A percentile compares a stretch with the other conserved stretches of the same genome.
phyloP scores from a whole-genome alignment of 1,284 basidiomycete genomes.

The Chondrostereum purpureum region DNA sequence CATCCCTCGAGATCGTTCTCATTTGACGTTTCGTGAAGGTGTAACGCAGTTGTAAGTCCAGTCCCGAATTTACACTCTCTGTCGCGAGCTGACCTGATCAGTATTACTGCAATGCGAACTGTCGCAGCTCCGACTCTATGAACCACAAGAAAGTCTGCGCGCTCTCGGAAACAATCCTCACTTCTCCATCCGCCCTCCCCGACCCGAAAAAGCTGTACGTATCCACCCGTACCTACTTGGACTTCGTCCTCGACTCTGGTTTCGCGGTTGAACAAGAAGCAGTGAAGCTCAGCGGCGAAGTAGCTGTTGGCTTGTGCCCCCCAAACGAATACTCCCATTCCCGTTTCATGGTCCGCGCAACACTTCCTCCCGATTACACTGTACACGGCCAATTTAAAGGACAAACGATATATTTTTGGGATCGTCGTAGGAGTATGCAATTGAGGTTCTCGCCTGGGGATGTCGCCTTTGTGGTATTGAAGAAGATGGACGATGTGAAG shows the following conservation, averaged over 20 bases:
- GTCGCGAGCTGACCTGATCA: not conserved
- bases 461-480: constrained; percentile 2
- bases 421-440: constrained; percentile 10
- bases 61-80: not conserved
- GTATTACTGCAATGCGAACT: constrained; percentile 17
- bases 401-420: constrained; percentile 10
- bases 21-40: constrained; percentile 1
- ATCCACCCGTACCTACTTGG: constrained; percentile 10
- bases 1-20: not conserved
- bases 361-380: constrained; percentile 7
- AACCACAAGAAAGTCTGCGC: constrained; percentile 13
- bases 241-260: constrained; percentile 10
- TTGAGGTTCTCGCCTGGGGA: constrained; percentile 9
- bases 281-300: constrained; percentile 8
- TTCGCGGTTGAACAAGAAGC: constrained; percentile 14
- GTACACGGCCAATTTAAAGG: constrained; percentile 8
- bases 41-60: not conserved
- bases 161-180: constrained; percentile 10
- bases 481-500: not conserved
- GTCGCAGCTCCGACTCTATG: constrained; percentile 15
- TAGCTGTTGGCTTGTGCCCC: constrained; percentile 7
- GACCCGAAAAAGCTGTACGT: constrained; percentile 9
- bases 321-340: constrained; percentile 12
- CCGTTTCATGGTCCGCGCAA: constrained; percentile 11
- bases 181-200: constrained; percentile 6